Conservation (phyloP, 257 asterid genomes). For the Henckelia pumila region DNA sequence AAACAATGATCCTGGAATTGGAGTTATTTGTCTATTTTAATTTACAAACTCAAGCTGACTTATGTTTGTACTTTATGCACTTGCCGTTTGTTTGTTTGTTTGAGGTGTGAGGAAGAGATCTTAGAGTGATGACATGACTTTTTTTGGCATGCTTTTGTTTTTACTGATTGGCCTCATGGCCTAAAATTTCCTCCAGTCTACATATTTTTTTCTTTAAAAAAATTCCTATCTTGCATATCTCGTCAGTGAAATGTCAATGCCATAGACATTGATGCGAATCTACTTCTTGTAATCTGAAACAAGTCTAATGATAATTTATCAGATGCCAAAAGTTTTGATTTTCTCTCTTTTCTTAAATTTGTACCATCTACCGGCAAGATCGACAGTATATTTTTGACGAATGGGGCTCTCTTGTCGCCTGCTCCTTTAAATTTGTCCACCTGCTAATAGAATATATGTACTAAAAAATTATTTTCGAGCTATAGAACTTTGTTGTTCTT, state of each 20-base stretch:
- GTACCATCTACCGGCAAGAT: not conserved
- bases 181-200: too few species aligned
- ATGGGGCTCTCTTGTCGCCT: not conserved
- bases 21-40: not conserved
- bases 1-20: not conserved
- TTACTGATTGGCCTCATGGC: too few species aligned
- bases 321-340: too few species aligned
- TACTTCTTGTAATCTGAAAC: not conserved
- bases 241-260: not conserved
- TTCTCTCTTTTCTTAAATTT: not conserved
- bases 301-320: not conserved
- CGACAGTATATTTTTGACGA: too few species aligned
- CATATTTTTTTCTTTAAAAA: too few species aligned
- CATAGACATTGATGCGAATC: not conserved
- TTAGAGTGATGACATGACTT: too few species aligned
- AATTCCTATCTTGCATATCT: not conserved
- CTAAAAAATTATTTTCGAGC: not conserved
- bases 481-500: not conserved
- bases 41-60: not conserved
- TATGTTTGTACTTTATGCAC: not conserved
- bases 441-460: too few species aligned
- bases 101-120: too few species aligned
- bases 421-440: not conserved
- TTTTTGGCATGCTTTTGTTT: too few species aligned
- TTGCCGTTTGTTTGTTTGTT: not conserved